These are phyloP conservation scores for Cryptomeria japonica DNA, from an alignment of 75 land plant species.

Conservation along the genomic window DNA sequence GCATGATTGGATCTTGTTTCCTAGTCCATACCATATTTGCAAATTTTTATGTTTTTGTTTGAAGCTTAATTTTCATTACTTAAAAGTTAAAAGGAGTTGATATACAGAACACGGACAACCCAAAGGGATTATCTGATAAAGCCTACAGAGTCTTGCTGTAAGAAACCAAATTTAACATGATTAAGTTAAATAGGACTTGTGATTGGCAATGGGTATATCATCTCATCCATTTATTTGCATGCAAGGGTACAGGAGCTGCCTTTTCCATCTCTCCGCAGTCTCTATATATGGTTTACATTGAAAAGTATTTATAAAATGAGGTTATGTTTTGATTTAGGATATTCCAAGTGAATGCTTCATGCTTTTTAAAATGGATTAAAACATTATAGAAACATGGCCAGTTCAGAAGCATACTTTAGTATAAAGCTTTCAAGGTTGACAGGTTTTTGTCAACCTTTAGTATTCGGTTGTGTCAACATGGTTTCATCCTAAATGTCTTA, in stretches of 20 bases:
- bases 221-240: not conserved
- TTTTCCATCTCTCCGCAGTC: not conserved
- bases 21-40: too few relatives aligned
- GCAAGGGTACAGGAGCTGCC: not conserved
- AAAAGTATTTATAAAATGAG: not conserved
- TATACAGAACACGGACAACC: not conserved
- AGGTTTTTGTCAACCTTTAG: not conserved
- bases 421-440: not conserved
- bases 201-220: not conserved
- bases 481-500: not conserved
- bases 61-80: not conserved
- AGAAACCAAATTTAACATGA: not conserved
- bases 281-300: not conserved
- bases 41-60: too few relatives aligned
- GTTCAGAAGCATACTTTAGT: not conserved
- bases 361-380: not conserved
- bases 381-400: not conserved
- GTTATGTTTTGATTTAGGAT: not conserved
- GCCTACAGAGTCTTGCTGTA: not conserved
- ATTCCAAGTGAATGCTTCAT: not conserved
- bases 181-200: not conserved
- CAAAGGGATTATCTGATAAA: not conserved
- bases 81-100: not conserved
- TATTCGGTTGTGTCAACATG: not conserved
- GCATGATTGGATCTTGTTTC: too few relatives aligned